These are phyloP conservation scores for Phylloporus sp. DNA, from an alignment of 1,284 basidiomycete genomes.

Conservation along the genomic window DNA sequence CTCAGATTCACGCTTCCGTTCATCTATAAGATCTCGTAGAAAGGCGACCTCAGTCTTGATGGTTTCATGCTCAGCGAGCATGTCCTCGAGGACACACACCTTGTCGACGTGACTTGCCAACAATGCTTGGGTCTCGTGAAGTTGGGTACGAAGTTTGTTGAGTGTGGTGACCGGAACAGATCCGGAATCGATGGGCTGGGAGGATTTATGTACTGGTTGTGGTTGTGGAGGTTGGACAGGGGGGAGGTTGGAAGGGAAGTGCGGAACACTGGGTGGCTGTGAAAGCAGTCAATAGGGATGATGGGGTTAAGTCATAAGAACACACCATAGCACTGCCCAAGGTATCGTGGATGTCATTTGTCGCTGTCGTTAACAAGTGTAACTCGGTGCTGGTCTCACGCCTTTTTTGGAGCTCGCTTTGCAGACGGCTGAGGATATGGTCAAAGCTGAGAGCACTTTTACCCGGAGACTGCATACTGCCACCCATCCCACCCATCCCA, in stretches of 20 bases:
- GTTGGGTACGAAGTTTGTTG: slow-evolving; percentile 51
- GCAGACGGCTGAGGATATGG: slow-evolving; percentile 79
- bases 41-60: slow-evolving; percentile 84
- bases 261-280: slow-evolving; percentile 65
- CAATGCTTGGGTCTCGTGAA: slow-evolving; percentile 86
- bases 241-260: slow-evolving; percentile 70
- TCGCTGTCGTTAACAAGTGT: slow-evolving; percentile 79
- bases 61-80: slow-evolving; percentile 87
- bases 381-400: slow-evolving; percentile 94
- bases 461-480: slow-evolving; percentile 70
- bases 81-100: slow-evolving; percentile 82
- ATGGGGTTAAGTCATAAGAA: slow-evolving; percentile 21
- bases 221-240: slow-evolving; percentile 67
- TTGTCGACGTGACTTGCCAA: slow-evolving; percentile 86
- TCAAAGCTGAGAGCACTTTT: slow-evolving; percentile 85
- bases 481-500: slow-evolving; percentile 80
- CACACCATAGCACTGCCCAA: slow-evolving; percentile 84
- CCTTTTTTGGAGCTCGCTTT: slow-evolving; percentile 93
- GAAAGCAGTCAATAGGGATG: slow-evolving; percentile 17
- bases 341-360: slow-evolving; percentile 93
- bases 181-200: too few species aligned
- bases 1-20: slow-evolving; percentile 49
- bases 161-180: too few species aligned
- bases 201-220: slow-evolving; percentile 40
- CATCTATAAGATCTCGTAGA: slow-evolving; percentile 76